Evolutionary conservation across 306 rosid species (phyloP), one percentile per base, ranked within the genome.

Genomic region (Vicia faba): DNA sequence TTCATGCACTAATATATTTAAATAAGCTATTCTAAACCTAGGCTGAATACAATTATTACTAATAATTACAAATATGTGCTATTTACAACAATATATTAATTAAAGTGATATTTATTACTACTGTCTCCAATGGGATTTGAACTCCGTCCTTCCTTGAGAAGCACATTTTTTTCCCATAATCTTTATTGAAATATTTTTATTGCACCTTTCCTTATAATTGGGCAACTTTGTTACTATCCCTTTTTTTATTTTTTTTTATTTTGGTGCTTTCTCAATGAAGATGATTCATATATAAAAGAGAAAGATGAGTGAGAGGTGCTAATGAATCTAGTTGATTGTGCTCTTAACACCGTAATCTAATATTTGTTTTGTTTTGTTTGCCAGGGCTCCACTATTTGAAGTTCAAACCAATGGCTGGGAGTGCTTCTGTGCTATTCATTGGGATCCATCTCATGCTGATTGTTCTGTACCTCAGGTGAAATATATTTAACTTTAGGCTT

Each of bases 401-500:
- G 76, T 73, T 39, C 84, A 80, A 83, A 77, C 73, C 60, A 76
- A 77, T 69, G 59, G 29, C 13, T 83, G 87, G 87, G 87, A 83
- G 62, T 83, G 87, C 73, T 83, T 80, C 49, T 83, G 87, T 70
- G 84, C 80, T 50, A 58, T 83, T 53, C 78, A 66, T 40, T 83
- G 87, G 87, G 84, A 83, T 71, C 87, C 87, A 73, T 64, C 70
- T 41, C 82, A 80, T 40, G 84, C 84, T 72, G 87, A 83, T 71
- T 83, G 87, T 77, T 82, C 87, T 14, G 84, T 66, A 49, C 87
- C 84, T 40, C 87, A 83, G 87, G 87, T 83, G 68, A 73, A 57
- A 44, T 65, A 70, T 50, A 13, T 49, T 74, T 59, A 51, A 75
- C 49, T 26, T 26, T 48, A 12, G 13, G 45, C 45, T 40, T 40